A percentile compares a stretch with the other conserved stretches of the same genome.
These are phyloP conservation scores for Colletotrichum filicis DNA, from an alignment of 2,329 filamentous ascomycete species.

Conservation along the genomic window DNA sequence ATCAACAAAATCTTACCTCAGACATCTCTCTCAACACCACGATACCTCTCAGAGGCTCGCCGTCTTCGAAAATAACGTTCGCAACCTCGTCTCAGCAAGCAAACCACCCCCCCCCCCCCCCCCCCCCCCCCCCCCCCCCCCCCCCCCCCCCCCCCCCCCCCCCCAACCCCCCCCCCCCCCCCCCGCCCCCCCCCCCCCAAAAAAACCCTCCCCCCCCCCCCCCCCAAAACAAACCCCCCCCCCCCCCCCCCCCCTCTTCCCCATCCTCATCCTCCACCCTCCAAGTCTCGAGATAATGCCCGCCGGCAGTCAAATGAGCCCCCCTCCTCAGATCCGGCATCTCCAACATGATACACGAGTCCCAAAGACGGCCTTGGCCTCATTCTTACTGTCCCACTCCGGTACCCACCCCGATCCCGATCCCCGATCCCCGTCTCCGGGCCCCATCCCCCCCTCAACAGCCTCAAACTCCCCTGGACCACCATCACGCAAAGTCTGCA, in stretches of 20 bases:
- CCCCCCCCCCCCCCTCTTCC: too few species aligned
- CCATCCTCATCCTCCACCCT: not conserved
- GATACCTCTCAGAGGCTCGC: not conserved
- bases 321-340: not conserved
- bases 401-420: not conserved
- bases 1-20: not conserved
- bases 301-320: not conserved
- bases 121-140: too few species aligned
- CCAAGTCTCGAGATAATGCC: not conserved
- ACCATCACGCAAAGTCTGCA: not conserved
- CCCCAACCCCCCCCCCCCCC: too few species aligned
- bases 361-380: not conserved
- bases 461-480: not conserved
- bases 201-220: too few species aligned
- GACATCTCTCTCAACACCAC: not conserved
- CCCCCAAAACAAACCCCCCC: too few species aligned
- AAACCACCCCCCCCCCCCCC: not conserved
- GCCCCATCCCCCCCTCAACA: slow-evolving; percentile 25
- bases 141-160: too few species aligned
- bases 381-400: not conserved
- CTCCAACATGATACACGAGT: not conserved
- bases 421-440: slow-evolving; percentile 8
- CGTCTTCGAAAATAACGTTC: not conserved
- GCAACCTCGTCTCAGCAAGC: not conserved
- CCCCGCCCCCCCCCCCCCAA: too few species aligned